Evolutionary conservation across 2,329 filamentous ascomycete genomes (phyloP).

Genomic region (Trichophyton verrucosum): DNA sequence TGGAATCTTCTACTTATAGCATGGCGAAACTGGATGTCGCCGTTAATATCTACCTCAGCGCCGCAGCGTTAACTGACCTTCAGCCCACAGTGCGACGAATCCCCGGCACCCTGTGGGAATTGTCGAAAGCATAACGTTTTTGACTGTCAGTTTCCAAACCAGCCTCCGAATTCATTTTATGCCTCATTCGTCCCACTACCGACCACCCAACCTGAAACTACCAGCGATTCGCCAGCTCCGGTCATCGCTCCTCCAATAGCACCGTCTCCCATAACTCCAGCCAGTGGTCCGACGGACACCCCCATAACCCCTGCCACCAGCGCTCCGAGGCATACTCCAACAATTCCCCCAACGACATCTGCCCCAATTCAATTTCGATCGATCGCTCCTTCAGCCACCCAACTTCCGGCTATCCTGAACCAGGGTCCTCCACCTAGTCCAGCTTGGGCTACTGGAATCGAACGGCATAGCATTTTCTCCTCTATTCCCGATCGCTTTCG

Average conservation of each 20-base stretch:
- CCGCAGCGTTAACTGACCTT: background rate
- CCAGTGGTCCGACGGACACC: background rate
- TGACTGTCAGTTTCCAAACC: conserved; percentile 15
- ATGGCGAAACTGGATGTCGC: background rate
- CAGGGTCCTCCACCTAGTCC: conserved; percentile 1
- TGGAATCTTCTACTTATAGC: background rate
- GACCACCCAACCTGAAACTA: background rate
- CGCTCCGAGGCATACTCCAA: background rate
- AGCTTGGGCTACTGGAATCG: conserved; percentile 6
- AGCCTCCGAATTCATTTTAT: conserved; percentile 4
- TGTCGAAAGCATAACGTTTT: conserved; percentile 18
- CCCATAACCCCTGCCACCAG: background rate
- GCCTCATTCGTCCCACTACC: background rate
- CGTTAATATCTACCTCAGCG: background rate
- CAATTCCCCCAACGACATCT: background rate
- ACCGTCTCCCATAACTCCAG: background rate
- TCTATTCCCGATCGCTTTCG: conserved; percentile 10
- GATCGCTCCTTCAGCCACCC: background rate
- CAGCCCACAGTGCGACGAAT: conserved; percentile 16
- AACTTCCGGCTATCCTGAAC: conserved; percentile 5
- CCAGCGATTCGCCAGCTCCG: background rate
- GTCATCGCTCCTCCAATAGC: background rate
- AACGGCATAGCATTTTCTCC: conserved; percentile 14
- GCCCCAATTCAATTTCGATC: background rate
- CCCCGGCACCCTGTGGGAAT: conserved; percentile 17